phyloP scores from a whole-genome alignment of 805 yeast species.

The Peterozyma xylosa region DNA sequence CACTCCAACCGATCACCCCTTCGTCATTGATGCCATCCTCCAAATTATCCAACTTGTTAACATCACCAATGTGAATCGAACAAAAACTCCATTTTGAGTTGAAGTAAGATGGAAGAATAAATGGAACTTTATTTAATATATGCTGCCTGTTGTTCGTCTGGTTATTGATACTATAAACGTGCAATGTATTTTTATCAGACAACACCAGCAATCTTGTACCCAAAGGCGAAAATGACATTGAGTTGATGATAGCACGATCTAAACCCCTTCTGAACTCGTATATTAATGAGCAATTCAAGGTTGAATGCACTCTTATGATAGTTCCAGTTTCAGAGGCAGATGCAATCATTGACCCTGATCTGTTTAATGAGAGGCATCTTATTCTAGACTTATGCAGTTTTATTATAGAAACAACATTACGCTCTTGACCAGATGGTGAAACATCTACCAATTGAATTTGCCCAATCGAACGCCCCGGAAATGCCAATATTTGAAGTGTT shows the following conservation, averaged over 20 bases:
- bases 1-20: conserved; percentile 68
- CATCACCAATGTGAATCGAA: conserved; percentile 47
- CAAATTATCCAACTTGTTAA: conserved; percentile 16
- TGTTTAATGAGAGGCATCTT: conserved; percentile 54
- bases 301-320: conserved; percentile 64
- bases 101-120: conserved; percentile 65
- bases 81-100: conserved; percentile 86
- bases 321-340: conserved; percentile 83
- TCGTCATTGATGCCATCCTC: conserved; percentile 17
- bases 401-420: conserved; percentile 58
- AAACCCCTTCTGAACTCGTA: conserved; percentile 86
- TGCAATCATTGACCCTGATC: conserved; percentile 63
- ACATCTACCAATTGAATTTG: conserved; percentile 77
- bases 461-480: conserved; percentile 71
- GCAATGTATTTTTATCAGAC: conserved; percentile 85
- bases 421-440: conserved; percentile 54
- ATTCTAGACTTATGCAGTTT: conserved; percentile 71
- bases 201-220: conserved; percentile 75
- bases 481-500: conserved; percentile 52
- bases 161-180: conserved; percentile 51
- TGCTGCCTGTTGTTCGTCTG: conserved; percentile 44
- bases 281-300: conserved; percentile 59
- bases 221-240: conserved; percentile 77
- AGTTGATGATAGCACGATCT: conserved; percentile 74
- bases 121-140: conserved; percentile 52